Percentiles rank a stretch among this genome's conserved stretches.
These are phyloP conservation scores for Mycena amicta DNA, from an alignment of 768 basidiomycete genomes.

Conservation along the genomic window DNA sequence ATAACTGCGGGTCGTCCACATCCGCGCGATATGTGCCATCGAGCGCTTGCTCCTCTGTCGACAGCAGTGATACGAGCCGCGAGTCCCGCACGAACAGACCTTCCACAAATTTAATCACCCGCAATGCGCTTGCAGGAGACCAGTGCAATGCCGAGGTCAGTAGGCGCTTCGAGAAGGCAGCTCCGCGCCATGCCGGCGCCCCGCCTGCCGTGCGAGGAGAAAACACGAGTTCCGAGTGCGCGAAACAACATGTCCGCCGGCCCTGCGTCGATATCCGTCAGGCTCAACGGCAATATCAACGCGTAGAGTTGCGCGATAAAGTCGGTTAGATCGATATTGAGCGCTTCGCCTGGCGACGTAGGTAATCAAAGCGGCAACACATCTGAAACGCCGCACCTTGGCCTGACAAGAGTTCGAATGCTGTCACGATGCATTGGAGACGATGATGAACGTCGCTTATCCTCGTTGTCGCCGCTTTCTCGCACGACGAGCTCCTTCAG, in stretches of 20 bases:
- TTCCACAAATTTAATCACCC: slow-evolving; percentile 73
- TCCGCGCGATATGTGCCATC: slow-evolving; percentile 87
- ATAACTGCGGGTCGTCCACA: slow-evolving; percentile 86
- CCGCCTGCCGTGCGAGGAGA: slow-evolving; percentile 64
- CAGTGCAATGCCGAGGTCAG: slow-evolving; percentile 80
- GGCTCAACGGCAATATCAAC: slow-evolving; percentile 74
- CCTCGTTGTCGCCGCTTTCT: slow-evolving; percentile 44
- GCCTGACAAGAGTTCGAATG: slow-evolving; percentile 95
- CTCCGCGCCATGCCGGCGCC: slow-evolving; percentile 72
- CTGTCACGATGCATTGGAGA: slow-evolving; percentile 88
- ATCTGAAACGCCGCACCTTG: slow-evolving; percentile 62
- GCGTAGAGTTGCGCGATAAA: slow-evolving; percentile 85
- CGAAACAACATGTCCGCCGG: slow-evolving; percentile 79
- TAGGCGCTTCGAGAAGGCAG: slow-evolving; percentile 94
- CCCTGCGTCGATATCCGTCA: slow-evolving; percentile 60
- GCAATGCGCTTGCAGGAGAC: slow-evolving; percentile 65
- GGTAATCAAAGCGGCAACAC: slow-evolving; percentile 11
- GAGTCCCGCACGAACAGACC: slow-evolving; percentile 75
- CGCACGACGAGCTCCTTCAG: slow-evolving; percentile 75
- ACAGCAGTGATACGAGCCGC: slow-evolving; percentile 80
- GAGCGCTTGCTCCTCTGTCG: slow-evolving; percentile 81
- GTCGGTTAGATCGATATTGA: slow-evolving; percentile 92
- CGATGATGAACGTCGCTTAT: slow-evolving; percentile 54
- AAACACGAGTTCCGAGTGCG: slow-evolving; percentile 80
- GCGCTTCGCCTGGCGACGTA: slow-evolving; percentile 78